Evolutionary conservation across 2,329 filamentous ascomycete genomes (phyloP), one percentile per base, ranked within the genome.

Genomic region (Esteya vermicola): DNA sequence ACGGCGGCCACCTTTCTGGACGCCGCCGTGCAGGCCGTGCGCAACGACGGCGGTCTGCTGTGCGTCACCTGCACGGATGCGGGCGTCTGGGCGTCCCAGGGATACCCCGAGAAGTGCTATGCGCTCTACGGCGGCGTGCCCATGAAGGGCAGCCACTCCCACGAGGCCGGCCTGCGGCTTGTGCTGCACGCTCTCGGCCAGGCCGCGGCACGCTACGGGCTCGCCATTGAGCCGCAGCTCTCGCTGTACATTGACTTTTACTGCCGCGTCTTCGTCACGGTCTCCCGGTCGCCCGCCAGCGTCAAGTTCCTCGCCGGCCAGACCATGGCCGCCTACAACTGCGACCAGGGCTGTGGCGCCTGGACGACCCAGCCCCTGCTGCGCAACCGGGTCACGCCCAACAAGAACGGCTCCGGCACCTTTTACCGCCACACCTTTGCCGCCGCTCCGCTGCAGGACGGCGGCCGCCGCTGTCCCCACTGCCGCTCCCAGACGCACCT

Each of bases 221-320:
- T 95, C 32, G 70, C 84, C 0, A 85, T 96, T 43, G 88, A 96
- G 57, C 91, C 91, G 1, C 70, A 95, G 4, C 70, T 98, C 10
- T 94, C 85, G 6, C 71, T 98, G 1, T 95, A 85, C 3, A 94
- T 96, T 46, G 91, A 98, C 58, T 98, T 93, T 57, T 98, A 98
- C 55, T 78, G 81, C 18, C 77, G 93, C 34, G 70, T 95, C 3
- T 98, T 96, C 54, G 79, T 98, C 34, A 76, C 81, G 18, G 72
- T 98, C 27, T 70, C 74, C 44, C 84, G 77, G 49, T 85, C 84
- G 4, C 83, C 86, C 0, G 79, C 79, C 4, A 79, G 85, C 40
- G 88, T 95, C 54, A 98, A 96, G 57, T 88, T 93, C 47, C 68
- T 86, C 18, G 84, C 85, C 3, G 81, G 85, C 27, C 95, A 89